These are phyloP conservation scores for Austroboletus novae-zelandiae DNA, from an alignment of 1,284 basidiomycete genomes.

Conservation along the genomic window DNA sequence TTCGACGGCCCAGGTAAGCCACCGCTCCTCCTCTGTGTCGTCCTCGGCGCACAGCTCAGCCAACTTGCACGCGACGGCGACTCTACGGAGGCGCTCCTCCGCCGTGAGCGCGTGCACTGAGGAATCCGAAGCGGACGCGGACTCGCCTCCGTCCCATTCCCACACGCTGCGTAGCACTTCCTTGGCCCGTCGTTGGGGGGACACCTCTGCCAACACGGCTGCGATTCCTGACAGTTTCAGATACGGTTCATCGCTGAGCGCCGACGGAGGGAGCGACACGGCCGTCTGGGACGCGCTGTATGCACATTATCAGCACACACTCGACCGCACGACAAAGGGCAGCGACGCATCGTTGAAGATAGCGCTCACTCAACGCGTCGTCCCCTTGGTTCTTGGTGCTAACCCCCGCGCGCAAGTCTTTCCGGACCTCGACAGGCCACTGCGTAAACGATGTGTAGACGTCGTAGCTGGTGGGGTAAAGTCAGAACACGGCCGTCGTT, in stretches of 20 bases:
- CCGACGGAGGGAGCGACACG: constrained; percentile 45
- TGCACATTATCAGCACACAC: neutral
- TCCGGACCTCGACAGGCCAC: constrained; percentile 60
- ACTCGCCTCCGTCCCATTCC: constrained; percentile 14
- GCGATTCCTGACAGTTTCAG: constrained; percentile 74
- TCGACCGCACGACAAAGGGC: neutral
- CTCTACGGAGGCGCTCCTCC: constrained; percentile 54
- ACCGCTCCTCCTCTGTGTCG: constrained; percentile 50
- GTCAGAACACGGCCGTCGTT: neutral
- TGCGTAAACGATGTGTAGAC: constrained; percentile 57
- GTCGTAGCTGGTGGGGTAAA: constrained; percentile 46
- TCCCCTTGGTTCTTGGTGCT: constrained; percentile 63
- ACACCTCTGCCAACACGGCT: constrained; percentile 57
- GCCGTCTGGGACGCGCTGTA: constrained; percentile 65
- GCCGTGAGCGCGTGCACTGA: constrained; percentile 32
- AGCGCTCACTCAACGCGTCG: constrained; percentile 50
- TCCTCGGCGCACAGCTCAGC: constrained; percentile 51
- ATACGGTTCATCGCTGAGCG: constrained; percentile 51
- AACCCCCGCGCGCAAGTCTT: constrained; percentile 63
- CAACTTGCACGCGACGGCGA: constrained; percentile 66
- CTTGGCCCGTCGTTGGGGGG: constrained; percentile 58
- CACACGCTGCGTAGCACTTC: constrained; percentile 48
- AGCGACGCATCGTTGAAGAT: constrained; percentile 51
- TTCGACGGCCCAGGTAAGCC: constrained; percentile 64
- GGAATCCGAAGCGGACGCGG: constrained; percentile 18